Base-by-base conservation (phyloP, 164 flowering plant species). In the Buxus sempervirens region DNA sequence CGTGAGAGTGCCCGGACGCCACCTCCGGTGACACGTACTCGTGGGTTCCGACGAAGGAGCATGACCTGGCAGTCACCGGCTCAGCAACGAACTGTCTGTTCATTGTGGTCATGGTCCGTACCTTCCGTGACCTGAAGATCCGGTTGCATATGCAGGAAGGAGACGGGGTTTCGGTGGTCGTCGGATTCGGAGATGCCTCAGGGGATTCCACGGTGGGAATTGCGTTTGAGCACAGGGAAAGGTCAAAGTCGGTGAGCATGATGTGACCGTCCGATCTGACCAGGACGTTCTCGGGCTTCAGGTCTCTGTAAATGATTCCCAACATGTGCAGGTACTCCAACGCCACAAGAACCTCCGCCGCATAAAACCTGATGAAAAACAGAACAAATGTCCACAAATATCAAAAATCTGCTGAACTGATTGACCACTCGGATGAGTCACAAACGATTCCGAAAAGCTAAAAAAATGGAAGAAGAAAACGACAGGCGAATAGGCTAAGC, bases 1-100 rank as follows among this genome's bases (percentile, higher is more conserved):
- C 96, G 78, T 93, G 98, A 62, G 86, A 76, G 60, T 81, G 60
- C 0, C 97, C 97, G 27, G 88, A 67, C 0, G 92, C 93, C 0
- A 93, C 92, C 67, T 93, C 97, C 19, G 98, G 97, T 0, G 98
- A 75, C 26, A 93, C 88, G 81, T 93, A 93, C 77, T 93, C 98
- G 82, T 93, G 97, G 57, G 98, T 93, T 59, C 98, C 97, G 10
- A 93, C 97, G 72, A 90, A 93, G 6, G 97, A 90, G 68, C 84
- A 72, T 0, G 97, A 93, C 64, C 91, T 75, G 55, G 97, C 97
- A 3, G 79, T 24, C 1, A 87, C 87, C 65, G 98, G 98, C 67
- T 93, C 98, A 0, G 98, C 97, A 2, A 91, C 91, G 71, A 92
- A 87, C 28, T 79, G 72, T 27, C 84, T 82, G 77, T 76, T 73